phyloP scores from a whole-genome alignment of 2,329 filamentous ascomycete genomes.

The Lecanicillium sp. region DNA sequence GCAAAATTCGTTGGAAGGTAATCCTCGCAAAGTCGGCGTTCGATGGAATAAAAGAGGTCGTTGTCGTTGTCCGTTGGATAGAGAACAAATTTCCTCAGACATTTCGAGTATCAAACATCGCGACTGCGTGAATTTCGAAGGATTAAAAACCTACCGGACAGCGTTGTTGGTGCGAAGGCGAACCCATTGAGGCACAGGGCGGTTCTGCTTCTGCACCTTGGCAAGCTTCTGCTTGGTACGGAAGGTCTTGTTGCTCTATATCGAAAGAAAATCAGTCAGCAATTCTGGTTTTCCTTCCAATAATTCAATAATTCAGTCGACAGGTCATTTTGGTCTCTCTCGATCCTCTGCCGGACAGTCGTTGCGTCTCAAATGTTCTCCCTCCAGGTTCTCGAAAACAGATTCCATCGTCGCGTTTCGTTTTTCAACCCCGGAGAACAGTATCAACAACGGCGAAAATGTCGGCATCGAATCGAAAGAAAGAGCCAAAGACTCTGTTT shows the following conservation, averaged over 20 bases:
- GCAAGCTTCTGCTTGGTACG: conserved; percentile 99
- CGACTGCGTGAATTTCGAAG: not conserved
- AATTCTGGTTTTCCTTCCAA: conserved; percentile 2
- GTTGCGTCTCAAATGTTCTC: no score
- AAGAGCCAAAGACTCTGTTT: not conserved
- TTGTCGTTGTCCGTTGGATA: no score
- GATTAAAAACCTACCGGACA: conserved; percentile 71
- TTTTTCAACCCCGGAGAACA: no score
- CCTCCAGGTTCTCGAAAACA: no score
- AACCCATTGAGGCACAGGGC: conserved; percentile 99
- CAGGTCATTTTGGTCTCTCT: not conserved
- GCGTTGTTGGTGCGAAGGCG: conserved; percentile 97
- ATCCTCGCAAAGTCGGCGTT: no score
- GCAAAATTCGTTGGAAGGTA: no score
- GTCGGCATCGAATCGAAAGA: not conserved
- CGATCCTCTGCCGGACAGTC: not conserved
- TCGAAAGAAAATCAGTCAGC: conserved; percentile 16
- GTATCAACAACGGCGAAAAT: no score
- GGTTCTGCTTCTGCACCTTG: conserved; percentile 99
- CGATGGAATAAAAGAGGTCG: no score
- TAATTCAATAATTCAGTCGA: not conserved
- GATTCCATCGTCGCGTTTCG: not conserved
- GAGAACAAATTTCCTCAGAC: no score
- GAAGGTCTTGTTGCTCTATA: conserved; percentile 98
- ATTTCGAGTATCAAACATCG: no score